Evolutionary conservation across 2,329 filamentous ascomycete genomes (phyloP), one percentile per base, ranked within the genome.

Genomic region (Colletotrichum coccodes): DNA sequence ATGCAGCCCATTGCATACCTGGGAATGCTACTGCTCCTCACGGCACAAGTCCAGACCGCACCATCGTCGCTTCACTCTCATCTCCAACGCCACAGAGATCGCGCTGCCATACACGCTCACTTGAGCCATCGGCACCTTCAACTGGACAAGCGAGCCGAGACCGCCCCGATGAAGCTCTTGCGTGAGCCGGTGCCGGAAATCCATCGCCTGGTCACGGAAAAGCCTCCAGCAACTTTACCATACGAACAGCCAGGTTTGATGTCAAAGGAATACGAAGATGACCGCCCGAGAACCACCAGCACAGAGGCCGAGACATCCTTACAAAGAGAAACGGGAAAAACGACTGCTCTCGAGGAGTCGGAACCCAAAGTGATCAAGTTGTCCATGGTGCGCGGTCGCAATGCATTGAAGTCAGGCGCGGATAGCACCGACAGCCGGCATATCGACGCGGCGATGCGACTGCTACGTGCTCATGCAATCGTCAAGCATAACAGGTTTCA

Each of bases 11-110:
- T 53, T 34, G 42, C 57, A 16, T 47, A 53, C 28, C 38, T 68
- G 26, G 64, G 63, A 36, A 16, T 68, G 38, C 50, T 70, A 28
- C n/a, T 70, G 26, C 50, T 70, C 26, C n/a, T 57, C 52, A 57
- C 67, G 9, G 26, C 57, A 28, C 42, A 54, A 36, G 44, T 34
- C n/a, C 36, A 57, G 21, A 34, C 67, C 16, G 67, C 67, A 12
- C 67, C 67, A 4, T 68, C 63, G 6, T 68, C 63, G 18, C 30
- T 63, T 23, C 67, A 68, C 58, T 62, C 42, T 28, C 67, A 70
- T 38, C 57, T 67, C 12, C 63, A 70, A 26, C 66, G 66, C 26
- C 66, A 69, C 36, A 60, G 68, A 60, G 53, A 59, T 18, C 64
- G 59, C 26, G 59, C 34, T 30, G 61, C 61, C 12, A 69, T 56